Evolutionary conservation across 2,329 filamentous ascomycete species (phyloP), one percentile per base, ranked within the genome.

Genomic region (Pestalotiopsis sp.): DNA sequence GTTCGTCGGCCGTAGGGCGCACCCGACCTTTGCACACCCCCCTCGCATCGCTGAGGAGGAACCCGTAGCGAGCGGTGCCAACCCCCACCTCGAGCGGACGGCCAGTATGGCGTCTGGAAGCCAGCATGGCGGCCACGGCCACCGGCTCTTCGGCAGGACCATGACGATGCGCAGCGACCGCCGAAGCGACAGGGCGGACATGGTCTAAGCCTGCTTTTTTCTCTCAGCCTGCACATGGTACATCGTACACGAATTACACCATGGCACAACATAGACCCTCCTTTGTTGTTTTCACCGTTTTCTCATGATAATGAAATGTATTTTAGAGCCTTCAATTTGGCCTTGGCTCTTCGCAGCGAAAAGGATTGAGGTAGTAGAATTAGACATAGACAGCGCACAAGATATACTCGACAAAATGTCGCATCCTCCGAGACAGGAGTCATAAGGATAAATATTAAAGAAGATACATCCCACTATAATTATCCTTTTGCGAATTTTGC

Each of bases 1-100:
- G 0, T 86, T 84, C 63, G 80, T 82, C 36, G 79, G 77, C 59
- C 82, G 84, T 36, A 80, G 79, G 41, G 77, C 66, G 0, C 70
- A 72, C 9, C 69, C 64, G 20, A 69, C 68, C n/a, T 52, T 72
- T 0, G 68, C 49, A 36, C 74, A 72, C 17, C 76, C 74, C 1
- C 76, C 75, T 1, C 70, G 69, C 9, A 78, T 78, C 66, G 68
- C 64, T 20, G 69, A 70, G 61, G 69, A 68, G 31, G 74, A 79
- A 70, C 68, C 70, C 23, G 20, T 75, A 68, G 66, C 73, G 39
- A 68, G 80, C 71, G 73, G 79, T 60, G 72, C 80, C 71, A 62
- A 38, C 25, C n/a, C 9, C 12, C 31, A 73, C 70, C 23, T 76
- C 17, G 67, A 68, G 13, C 60, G 59, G 57, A 61, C 38, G 41